Evolutionary conservation across 768 basidiomycete genomes (phyloP).

Genomic region (Termitomyces sp.): DNA sequence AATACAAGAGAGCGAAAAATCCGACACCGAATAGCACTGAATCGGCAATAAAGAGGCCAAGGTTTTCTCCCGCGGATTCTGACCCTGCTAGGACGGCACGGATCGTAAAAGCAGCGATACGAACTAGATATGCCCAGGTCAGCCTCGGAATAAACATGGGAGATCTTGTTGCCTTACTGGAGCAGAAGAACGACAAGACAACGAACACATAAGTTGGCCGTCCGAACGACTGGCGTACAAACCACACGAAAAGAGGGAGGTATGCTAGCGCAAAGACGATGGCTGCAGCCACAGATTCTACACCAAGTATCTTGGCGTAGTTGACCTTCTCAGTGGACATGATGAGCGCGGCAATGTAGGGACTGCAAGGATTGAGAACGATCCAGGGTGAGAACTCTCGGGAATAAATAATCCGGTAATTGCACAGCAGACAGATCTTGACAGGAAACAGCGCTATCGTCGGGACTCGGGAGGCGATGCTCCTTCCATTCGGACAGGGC

Average conservation of each 20-base stretch:
- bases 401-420: neutral
- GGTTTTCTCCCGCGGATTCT: slow-evolving; percentile 25
- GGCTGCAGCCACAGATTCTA: slow-evolving; percentile 30
- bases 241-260: slow-evolving; percentile 25
- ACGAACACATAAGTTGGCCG: slow-evolving; percentile 31
- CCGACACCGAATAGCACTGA: slow-evolving; percentile 37
- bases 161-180: slow-evolving; percentile 24
- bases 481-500: neutral
- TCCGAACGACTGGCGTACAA: slow-evolving; percentile 24
- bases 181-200: slow-evolving; percentile 32
- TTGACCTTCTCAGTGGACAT: slow-evolving; percentile 16
- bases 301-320: slow-evolving; percentile 29
- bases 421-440: neutral
- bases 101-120: slow-evolving; percentile 34
- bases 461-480: neutral
- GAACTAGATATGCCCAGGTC: slow-evolving; percentile 25
- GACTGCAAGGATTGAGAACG: neutral
- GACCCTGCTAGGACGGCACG: slow-evolving; percentile 32
- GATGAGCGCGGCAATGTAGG: neutral
- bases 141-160: neutral
- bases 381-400: neutral
- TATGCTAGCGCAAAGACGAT: slow-evolving; percentile 33
- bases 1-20: slow-evolving; percentile 40
- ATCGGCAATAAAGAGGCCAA: slow-evolving; percentile 32
- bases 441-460: neutral